Evolutionary conservation across 306 rosid genomes (phyloP).

Genomic region (Vachellia collinsii): DNA sequence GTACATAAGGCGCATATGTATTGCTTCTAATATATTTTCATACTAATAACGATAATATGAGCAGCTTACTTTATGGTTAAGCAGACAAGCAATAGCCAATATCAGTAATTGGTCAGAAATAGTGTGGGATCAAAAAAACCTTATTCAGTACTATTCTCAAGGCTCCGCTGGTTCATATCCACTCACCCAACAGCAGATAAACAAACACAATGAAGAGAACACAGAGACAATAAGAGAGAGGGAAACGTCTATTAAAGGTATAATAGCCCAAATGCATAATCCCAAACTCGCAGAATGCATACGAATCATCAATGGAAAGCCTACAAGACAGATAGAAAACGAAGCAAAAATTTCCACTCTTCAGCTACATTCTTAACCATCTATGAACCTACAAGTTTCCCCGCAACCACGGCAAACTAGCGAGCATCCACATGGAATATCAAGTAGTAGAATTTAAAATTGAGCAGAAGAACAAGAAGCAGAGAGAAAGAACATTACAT

Average conservation of each 20-base stretch:
- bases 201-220: neutral
- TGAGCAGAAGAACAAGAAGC: neutral
- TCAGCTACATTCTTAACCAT: conserved; percentile 30
- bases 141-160: neutral
- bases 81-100: conserved; percentile 19
- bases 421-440: conserved; percentile 35
- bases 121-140: neutral
- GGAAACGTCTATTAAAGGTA: neutral
- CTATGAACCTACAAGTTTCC: conserved; percentile 25
- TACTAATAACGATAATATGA: conserved; percentile 2
- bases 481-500: conserved; percentile 55
- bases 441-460: conserved; percentile 19
- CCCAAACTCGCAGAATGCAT: conserved; percentile 24
- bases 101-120: neutral
- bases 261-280: conserved; percentile 22
- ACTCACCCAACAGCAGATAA: neutral
- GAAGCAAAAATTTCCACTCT: neutral
- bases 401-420: conserved; percentile 26
- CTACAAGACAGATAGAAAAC: neutral
- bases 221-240: neutral
- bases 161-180: neutral
- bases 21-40: conserved; percentile 26
- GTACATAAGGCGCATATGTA: conserved; percentile 16
- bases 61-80: conserved; percentile 4
- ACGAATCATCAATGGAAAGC: neutral